Percentiles rank a stretch among this genome's conserved stretches.
Conservation (phyloP, 306 rosid species). For the Delonix regia region DNA sequence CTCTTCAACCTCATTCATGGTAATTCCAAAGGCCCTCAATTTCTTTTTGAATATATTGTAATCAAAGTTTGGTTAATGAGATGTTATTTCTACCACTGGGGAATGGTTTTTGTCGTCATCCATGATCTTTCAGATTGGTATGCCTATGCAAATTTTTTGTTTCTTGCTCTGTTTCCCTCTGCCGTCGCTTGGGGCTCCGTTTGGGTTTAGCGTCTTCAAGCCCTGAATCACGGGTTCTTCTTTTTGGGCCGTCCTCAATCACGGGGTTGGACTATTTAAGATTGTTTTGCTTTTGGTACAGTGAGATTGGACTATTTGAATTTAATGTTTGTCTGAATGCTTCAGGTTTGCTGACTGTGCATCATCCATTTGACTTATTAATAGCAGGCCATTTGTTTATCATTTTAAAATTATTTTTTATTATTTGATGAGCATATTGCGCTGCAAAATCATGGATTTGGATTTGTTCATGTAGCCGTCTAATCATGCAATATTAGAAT, state of each 20-base stretch:
- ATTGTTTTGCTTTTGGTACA: slow-evolving; percentile 5
- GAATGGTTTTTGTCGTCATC: background rate
- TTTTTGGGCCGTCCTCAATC: no score
- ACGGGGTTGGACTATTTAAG: slow-evolving; percentile 26
- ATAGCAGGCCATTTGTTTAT: background rate
- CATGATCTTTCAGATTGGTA: slow-evolving; percentile 26
- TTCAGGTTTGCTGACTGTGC: slow-evolving; percentile 12
- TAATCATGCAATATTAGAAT: no score
- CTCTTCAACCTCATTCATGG: slow-evolving; percentile 90
- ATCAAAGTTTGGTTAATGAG: slow-evolving; percentile 29
- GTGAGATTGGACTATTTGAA: slow-evolving; percentile 33
- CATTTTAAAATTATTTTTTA: background rate
- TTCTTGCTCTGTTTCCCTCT: background rate
- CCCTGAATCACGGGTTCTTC: slow-evolving; percentile 39
- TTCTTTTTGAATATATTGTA: background rate
- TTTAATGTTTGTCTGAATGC: background rate
- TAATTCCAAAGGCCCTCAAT: slow-evolving; percentile 26
- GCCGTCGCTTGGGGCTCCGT: background rate
- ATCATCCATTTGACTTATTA: background rate
- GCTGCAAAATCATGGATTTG: background rate
- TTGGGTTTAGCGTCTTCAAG: background rate
- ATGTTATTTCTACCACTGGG: slow-evolving; percentile 2
- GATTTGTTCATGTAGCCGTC: no score
- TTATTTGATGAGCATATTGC: background rate
- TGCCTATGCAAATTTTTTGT: background rate